phyloP scores from a whole-genome alignment of 768 basidiomycete species.

The Panaeolus papilionaceus region DNA sequence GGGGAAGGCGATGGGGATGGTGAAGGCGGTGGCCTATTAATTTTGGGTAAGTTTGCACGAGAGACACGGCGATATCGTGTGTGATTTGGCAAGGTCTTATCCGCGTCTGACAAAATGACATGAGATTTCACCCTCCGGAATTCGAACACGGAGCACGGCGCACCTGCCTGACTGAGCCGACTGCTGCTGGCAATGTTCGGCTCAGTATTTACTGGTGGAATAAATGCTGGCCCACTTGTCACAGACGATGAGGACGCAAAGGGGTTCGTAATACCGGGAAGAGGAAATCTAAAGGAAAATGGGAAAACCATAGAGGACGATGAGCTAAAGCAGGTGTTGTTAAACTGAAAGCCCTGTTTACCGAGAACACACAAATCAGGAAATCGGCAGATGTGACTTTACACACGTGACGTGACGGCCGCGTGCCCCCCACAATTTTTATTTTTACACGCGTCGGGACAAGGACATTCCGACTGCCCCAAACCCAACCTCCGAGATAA shows the following conservation, averaged over 20 bases:
- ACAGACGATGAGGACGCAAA: constrained; percentile 44
- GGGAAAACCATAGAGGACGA: constrained; percentile 49
- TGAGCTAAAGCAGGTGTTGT: constrained; percentile 13
- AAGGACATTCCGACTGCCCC: background rate
- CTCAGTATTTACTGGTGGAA: constrained; percentile 22
- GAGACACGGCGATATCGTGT: constrained; percentile 21
- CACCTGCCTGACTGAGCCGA: constrained; percentile 13
- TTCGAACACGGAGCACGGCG: constrained; percentile 15
- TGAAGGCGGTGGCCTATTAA: constrained; percentile 32
- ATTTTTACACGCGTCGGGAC: constrained; percentile 8
- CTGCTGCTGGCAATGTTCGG: constrained; percentile 22
- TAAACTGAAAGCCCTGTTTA: constrained; percentile 5
- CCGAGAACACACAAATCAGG: constrained; percentile 11
- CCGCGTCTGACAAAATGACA: constrained; percentile 27
- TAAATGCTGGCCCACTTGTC: constrained; percentile 19
- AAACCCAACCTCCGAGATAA: background rate
- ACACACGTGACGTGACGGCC: constrained; percentile 5
- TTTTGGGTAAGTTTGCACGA: constrained; percentile 30
- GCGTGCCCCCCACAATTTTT: background rate
- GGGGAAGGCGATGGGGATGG: constrained; percentile 35
- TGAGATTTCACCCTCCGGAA: constrained; percentile 25
- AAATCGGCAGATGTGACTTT: background rate
- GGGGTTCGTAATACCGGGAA: constrained; percentile 72
- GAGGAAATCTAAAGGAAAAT: constrained; percentile 73
- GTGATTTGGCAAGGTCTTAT: constrained; percentile 26